Evolutionary conservation across 2,329 filamentous ascomycete species (phyloP), one percentile per base, ranked within the genome.

Genomic region (Lasiodiplodia hormozganensis): DNA sequence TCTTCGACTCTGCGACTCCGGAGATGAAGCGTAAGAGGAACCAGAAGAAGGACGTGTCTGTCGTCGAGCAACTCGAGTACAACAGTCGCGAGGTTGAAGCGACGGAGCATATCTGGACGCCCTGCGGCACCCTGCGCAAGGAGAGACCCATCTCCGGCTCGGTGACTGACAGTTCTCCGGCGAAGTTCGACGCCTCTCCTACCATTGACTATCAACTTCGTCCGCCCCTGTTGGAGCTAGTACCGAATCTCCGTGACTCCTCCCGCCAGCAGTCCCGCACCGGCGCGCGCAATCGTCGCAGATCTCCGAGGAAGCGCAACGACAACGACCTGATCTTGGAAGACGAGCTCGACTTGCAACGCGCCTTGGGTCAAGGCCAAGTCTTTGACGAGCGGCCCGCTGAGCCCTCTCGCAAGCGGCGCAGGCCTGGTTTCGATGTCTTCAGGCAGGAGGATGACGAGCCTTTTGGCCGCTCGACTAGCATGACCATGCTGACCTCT

Each of bases 1-100:
- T 93, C n/a, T 94, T 94, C 76, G 92, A 95, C 77, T 89, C 92
- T 65, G 92, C 92, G 4, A 92, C 90, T 4, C 86, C 89, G 18
- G 87, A 90, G 70, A 90, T 92, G 85, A 90, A 88, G 73, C 86
- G 89, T 56, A 92, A 88, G 80, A 85, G 92, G 64, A 94, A 94
- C 76, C 92, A 95, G 79, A 89, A 90, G 73, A 95, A 95, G 77
- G 88, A 90, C 66, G 85, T 83, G n/a, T 89, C 88, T 0, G 89
- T 93, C n/a, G 81, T 93, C 25, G 83, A 87, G 67, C 86, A 87
- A 69, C 88, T 95, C 78, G 85, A 89, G 72, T 78, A 85, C 65
- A 88, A 87, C 21, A 93, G 92, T 0, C 83, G 85, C 71, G 83
- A 85, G 2, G 87, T 93, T 40, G 85, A 87, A 68, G 86, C 89